These are phyloP conservation scores for Entonaema liquescens DNA, from an alignment of 495 filamentous ascomycete genomes.

Conservation along the genomic window DNA sequence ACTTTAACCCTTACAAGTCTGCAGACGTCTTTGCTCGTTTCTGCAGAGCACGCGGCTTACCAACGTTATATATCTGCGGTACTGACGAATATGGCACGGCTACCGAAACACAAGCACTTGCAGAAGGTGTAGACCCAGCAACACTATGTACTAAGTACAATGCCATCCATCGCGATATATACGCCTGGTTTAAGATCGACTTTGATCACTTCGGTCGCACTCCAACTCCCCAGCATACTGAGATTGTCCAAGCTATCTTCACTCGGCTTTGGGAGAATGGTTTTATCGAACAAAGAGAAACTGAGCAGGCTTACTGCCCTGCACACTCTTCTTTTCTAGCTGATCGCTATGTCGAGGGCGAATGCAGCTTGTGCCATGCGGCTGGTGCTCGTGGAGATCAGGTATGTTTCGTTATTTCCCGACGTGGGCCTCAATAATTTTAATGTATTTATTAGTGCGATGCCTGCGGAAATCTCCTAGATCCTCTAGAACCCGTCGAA, in stretches of 20 bases:
- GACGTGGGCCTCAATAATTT: constrained; percentile 65
- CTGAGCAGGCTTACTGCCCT: constrained; percentile 84
- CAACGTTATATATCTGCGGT: constrained; percentile 73
- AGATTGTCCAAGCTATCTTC: constrained; percentile 88
- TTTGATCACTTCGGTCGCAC: constrained; percentile 53
- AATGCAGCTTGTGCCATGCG: constrained; percentile 82
- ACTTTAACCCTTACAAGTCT: constrained; percentile 28
- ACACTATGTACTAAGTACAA: constrained; percentile 53
- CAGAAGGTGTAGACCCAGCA: constrained; percentile 48
- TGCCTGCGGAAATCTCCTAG: constrained; percentile 79
- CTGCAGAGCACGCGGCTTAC: constrained; percentile 69
- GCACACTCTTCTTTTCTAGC: constrained; percentile 85
- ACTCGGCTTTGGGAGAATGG: constrained; percentile 76
- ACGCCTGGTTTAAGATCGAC: constrained; percentile 49
- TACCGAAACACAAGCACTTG: constrained; percentile 51
- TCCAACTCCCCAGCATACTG: constrained; percentile 78
- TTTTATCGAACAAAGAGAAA: constrained; percentile 80
- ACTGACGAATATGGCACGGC: constrained; percentile 55
- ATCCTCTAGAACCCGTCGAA: constrained; percentile 66
- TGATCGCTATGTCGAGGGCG: constrained; percentile 92
- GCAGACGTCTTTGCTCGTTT: constrained; percentile 68
- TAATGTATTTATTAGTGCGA: constrained; percentile 68
- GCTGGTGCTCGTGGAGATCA: constrained; percentile 74
- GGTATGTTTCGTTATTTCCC: constrained; percentile 52
- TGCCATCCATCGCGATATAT: constrained; percentile 48